Base-by-base conservation (phyloP, 208 protist species). In the Leishmania braziliensis region DNA sequence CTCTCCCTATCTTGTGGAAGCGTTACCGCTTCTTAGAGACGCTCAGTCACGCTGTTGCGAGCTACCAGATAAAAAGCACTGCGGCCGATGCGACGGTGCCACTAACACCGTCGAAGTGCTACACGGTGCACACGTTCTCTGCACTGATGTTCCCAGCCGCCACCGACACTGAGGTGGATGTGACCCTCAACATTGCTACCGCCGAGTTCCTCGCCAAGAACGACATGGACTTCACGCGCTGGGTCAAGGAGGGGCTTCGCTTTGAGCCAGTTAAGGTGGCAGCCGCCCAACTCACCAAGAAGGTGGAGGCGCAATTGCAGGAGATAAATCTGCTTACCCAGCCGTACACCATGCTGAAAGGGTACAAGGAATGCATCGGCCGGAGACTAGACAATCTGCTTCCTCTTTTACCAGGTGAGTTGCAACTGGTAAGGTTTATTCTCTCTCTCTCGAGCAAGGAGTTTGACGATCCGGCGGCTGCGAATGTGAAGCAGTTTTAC, bases 171-270 rank as follows among this genome's bases (percentile, higher is more conserved):
- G 56, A 54, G 14, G 82, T 78, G 16, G 81, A 76, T 26, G 86
- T 91, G 18, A 75, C 70, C 16, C 72, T 95, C 10, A 90, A 90
- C 48, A 46, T 86, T 9, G 86, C 89, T 51, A 92, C 90, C 12
- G 82, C 85, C 9, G 83, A 84, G 69, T 96, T 96, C 60, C 77
- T 96, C 39, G 82, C 73, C n/a, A 82, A 87, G n/a, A 90, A 94
- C 83, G 63, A 88, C 33, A 90, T 96, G 80, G 89, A 96, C 72
- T 80, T 93, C 54, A 92, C 87, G 77, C 72, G 78, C 20, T 96
- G 92, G 92, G 62, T 93, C 3, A 54, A 74, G 12, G 82, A 91
- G 3, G 86, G 91, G 26, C 80, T 96, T n/a, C 88, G 79, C 53
- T 91, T 90, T 78, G 62, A 79, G 36, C 79, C 90, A 1, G 29